Percentiles rank a stretch among this genome's conserved stretches.
These are phyloP conservation scores for Boletus mariae DNA, from an alignment of 1,284 basidiomycete genomes.

Conservation along the genomic window DNA sequence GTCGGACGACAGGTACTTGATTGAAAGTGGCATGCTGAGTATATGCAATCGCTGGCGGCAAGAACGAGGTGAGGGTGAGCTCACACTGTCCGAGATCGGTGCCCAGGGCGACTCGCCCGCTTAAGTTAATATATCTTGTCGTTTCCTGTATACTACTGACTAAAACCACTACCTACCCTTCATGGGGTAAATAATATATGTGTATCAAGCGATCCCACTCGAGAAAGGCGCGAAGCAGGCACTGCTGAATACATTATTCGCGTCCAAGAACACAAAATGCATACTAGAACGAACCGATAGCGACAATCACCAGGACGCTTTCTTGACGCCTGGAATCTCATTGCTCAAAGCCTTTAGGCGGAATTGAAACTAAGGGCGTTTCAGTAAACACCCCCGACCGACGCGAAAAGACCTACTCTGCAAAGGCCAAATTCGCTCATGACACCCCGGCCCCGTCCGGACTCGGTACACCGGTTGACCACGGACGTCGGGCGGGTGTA, in stretches of 20 bases:
- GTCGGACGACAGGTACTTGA: slow-evolving; percentile 52
- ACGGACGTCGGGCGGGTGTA: slow-evolving; percentile 83
- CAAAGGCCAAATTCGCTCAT: slow-evolving; percentile 87
- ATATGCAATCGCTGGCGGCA: slow-evolving; percentile 74
- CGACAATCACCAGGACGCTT: slow-evolving; percentile 77
- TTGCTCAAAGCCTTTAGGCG: slow-evolving; percentile 76
- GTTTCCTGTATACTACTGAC: slow-evolving; percentile 16
- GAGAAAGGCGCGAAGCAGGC: neutral
- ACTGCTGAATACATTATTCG: neutral
- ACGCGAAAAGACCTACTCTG: slow-evolving; percentile 53
- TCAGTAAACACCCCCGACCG: neutral
- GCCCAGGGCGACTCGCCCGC: slow-evolving; percentile 41
- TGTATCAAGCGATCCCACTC: neutral
- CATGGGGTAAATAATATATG: slow-evolving; percentile 10
- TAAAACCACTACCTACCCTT: slow-evolving; percentile 1
- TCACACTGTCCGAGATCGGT: slow-evolving; percentile 53
- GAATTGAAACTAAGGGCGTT: slow-evolving; percentile 74
- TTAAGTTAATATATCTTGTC: slow-evolving; percentile 14
- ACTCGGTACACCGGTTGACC: slow-evolving; percentile 83
- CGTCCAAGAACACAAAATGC: neutral
- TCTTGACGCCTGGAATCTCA: slow-evolving; percentile 82
- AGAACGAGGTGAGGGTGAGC: slow-evolving; percentile 67
- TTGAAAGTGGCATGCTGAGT: slow-evolving; percentile 60
- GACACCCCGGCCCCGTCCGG: slow-evolving; percentile 82
- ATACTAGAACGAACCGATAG: neutral